Percentiles rank a stretch among this genome's conserved stretches.
phyloP scores from a whole-genome alignment of 169 alveolate species.

The Besnoitia besnoiti region DNA sequence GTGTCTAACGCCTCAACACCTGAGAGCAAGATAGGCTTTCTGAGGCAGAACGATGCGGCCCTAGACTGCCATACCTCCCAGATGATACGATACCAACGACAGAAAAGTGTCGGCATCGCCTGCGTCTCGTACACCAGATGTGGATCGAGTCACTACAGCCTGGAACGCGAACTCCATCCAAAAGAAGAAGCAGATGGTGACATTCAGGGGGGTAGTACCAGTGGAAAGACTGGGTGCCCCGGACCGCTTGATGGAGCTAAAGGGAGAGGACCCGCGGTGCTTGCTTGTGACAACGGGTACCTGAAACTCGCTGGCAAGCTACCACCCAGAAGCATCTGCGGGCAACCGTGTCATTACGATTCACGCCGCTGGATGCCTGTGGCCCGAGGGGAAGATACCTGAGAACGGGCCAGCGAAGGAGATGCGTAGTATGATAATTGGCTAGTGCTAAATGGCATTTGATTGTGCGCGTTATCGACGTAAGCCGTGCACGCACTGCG shows the following conservation, averaged over 20 bases:
- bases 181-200: too few species aligned
- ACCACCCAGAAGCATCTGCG: background rate
- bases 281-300: background rate
- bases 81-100: background rate
- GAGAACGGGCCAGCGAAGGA: background rate
- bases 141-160: background rate
- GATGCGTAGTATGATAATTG: background rate
- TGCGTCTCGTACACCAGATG: background rate
- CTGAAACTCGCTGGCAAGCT: background rate
- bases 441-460: background rate
- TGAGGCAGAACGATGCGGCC: background rate
- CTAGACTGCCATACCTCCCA: background rate
- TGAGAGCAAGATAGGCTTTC: background rate
- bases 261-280: background rate
- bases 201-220: too few species aligned
- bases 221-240: background rate
- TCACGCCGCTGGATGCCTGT: background rate
- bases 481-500: background rate
- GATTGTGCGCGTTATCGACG: background rate
- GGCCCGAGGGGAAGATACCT: background rate
- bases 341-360: too few species aligned
- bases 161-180: background rate
- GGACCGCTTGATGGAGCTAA: background rate
- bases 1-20: background rate
- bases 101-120: background rate